These are phyloP conservation scores for Colletotrichum sansevieriae DNA, from an alignment of 2,329 filamentous ascomycete species.

Conservation along the genomic window DNA sequence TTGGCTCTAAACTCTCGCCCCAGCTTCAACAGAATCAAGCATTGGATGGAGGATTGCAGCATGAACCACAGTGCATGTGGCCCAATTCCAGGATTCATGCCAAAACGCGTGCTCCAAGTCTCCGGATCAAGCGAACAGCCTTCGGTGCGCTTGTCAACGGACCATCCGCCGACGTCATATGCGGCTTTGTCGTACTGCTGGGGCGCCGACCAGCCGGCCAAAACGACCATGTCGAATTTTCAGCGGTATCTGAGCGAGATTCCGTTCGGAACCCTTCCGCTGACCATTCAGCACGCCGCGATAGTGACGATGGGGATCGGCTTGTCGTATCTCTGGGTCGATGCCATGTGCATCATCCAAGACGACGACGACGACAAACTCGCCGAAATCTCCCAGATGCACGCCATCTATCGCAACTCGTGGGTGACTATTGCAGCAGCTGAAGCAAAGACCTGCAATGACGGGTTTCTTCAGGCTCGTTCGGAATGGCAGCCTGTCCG, in stretches of 20 bases:
- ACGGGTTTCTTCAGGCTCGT: conserved; percentile 7
- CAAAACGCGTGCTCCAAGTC: neutral
- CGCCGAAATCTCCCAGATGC: conserved; percentile 4
- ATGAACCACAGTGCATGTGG: neutral
- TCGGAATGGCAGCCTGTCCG: neutral
- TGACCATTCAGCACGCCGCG: conserved; percentile 1
- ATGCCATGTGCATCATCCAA: conserved; percentile 39
- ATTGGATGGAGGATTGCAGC: neutral
- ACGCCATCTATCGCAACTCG: neutral
- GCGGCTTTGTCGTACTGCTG: neutral
- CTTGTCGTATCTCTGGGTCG: conserved; percentile 38
- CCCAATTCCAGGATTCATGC: neutral
- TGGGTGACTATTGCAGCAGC: neutral
- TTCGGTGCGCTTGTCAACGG: neutral
- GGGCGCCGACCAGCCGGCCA: conserved; percentile 10
- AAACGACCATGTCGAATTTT: neutral
- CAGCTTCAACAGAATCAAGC: neutral
- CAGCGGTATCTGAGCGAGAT: neutral
- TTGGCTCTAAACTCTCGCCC: neutral
- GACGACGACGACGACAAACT: conserved; percentile 16
- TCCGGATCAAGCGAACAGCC: neutral
- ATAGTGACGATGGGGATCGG: conserved; percentile 13
- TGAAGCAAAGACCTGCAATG: neutral
- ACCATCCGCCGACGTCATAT: neutral
- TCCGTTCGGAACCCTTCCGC: neutral